A percentile compares a stretch with the other conserved stretches of the same genome.
These are phyloP conservation scores for Phaeosphaeriaceae sp. DNA, from an alignment of 2,329 filamentous ascomycete species.

Conservation along the genomic window DNA sequence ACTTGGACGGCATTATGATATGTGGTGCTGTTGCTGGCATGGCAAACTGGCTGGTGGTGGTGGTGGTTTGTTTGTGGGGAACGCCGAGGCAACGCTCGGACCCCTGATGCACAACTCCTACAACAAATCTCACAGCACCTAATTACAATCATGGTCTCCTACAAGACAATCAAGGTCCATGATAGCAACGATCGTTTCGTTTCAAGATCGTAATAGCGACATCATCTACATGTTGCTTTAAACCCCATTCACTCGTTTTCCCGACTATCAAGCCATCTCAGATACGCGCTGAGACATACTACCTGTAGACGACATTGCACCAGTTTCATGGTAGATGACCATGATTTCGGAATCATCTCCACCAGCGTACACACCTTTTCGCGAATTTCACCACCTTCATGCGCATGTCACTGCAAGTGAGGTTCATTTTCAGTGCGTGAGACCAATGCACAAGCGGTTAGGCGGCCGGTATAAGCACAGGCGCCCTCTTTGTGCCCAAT, in stretches of 20 bases:
- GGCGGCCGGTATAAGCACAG: constrained; percentile 13
- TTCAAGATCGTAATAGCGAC: too few species aligned
- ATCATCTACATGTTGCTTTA: neutral
- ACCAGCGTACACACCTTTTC: too few species aligned
- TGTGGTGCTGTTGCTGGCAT: neutral
- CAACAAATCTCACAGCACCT: neutral
- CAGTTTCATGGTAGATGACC: neutral
- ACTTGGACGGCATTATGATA: constrained; percentile 37
- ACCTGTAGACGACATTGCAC: neutral
- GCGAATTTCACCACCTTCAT: neutral
- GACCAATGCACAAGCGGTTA: constrained; percentile 17
- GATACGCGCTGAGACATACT: too few species aligned
- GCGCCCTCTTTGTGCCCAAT: constrained; percentile 14
- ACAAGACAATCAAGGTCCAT: too few species aligned
- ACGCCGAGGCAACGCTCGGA: constrained; percentile 2
- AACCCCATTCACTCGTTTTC: too few species aligned
- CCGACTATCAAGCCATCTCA: too few species aligned
- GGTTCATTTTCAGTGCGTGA: constrained; percentile 17
- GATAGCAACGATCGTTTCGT: too few species aligned
- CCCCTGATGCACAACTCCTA: neutral
- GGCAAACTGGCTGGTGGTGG: too few species aligned
- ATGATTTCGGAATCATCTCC: neutral
- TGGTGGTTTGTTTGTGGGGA: neutral
- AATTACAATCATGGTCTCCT: too few species aligned
- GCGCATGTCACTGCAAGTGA: constrained; percentile 5